phyloP scores from a whole-genome alignment of 1,284 basidiomycete genomes.

The Rhodofomes roseus region DNA sequence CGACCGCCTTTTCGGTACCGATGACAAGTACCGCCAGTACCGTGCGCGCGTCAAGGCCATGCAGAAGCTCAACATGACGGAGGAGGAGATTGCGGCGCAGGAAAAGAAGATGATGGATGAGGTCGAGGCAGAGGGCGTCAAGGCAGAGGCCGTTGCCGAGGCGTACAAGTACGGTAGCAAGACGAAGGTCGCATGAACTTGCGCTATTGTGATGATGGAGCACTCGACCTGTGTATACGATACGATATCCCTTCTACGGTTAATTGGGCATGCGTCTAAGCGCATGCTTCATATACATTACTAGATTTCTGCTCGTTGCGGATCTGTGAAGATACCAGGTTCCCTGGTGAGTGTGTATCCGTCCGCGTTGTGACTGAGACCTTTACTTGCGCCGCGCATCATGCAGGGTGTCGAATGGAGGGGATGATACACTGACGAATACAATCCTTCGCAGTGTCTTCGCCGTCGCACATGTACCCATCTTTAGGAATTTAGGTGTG shows the following conservation, averaged over 20 bases:
- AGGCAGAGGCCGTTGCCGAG: conserved; percentile 65
- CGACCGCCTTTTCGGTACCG: conserved; percentile 84
- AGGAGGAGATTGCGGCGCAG: conserved; percentile 48
- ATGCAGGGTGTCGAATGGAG: too few species aligned
- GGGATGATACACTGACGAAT: too few species aligned
- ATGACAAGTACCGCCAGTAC: conserved; percentile 81
- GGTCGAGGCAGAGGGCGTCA: conserved; percentile 68
- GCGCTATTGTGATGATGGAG: neutral
- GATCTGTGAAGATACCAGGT: neutral
- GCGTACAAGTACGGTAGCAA: conserved; percentile 25
- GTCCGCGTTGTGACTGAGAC: too few species aligned
- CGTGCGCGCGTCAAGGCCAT: conserved; percentile 53
- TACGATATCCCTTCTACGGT: neutral
- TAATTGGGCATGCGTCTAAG: neutral
- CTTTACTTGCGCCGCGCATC: too few species aligned
- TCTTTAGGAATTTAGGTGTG: too few species aligned
- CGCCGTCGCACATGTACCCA: too few species aligned
- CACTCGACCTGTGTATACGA: neutral
- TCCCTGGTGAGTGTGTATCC: too few species aligned
- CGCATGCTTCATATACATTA: neutral
- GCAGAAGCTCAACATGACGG: conserved; percentile 45
- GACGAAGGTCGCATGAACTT: conserved; percentile 21
- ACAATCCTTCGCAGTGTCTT: too few species aligned
- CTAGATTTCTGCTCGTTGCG: neutral
- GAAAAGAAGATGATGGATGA: conserved; percentile 60